Evolutionary conservation across 768 basidiomycete genomes (phyloP), one percentile per base, ranked within the genome.

Genomic region (Suillus ampliporus): DNA sequence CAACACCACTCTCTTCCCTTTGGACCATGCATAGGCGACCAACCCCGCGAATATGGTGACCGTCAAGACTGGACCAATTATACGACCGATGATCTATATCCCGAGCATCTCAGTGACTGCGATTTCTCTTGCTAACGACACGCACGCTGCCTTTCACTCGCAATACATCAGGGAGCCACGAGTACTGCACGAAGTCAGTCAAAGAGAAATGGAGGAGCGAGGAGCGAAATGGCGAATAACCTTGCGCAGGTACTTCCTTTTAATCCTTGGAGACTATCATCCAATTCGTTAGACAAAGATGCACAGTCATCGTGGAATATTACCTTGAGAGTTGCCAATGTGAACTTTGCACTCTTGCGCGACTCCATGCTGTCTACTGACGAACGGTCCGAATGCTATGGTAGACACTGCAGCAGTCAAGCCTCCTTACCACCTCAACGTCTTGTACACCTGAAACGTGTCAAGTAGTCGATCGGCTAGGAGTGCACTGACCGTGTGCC

Each of bases 121-220:
- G 40, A 51, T n/a, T 43, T 57, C 41, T 54, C 40, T 21, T 48
- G 28, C 23, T 54, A 46, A 53, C 19, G 51, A 57, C 21, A 80
- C 89, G 68, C 73, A 94, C 91, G 66, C 90, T 93, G 67, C 92
- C 91, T 80, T 94, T 88, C 65, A 95, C 60, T 44, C 94, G 86
- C 48, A 95, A 80, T 21, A 95, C 91, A 75, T 95, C 94, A 2
- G 94, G 92, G 14, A 95, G 79, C 94, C 94, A 96, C 17, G 91
- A 92, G 72, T 92, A 94, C 91, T 92, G 62, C 21, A 58, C 23
- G 17, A 26, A 11, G 37, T 56, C 37, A 26, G 37, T 10, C 34
- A 61, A 38, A 19, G 13, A 38, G 15, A 37, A 54, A 17, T 5
- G 23, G 9, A 17, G 17, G 9, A 58, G 57, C 19, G 35, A 43